A percentile compares a stretch with the other conserved stretches of the same genome.
These are phyloP conservation scores for Chlorociboria aeruginascens DNA, from an alignment of 495 filamentous ascomycete genomes.

Conservation along the genomic window DNA sequence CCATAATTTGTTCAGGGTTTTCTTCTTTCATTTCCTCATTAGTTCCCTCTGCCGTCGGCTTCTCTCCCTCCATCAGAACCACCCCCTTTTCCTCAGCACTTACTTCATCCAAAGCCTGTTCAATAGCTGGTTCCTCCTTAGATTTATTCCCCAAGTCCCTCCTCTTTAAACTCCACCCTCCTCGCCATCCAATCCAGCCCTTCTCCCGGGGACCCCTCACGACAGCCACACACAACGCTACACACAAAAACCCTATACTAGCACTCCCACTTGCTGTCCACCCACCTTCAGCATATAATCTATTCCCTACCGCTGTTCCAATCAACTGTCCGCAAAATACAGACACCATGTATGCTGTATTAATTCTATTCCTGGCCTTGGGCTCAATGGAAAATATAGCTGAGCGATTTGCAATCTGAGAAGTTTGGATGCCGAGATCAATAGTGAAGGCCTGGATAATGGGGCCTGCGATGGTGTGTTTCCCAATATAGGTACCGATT, in stretches of 20 bases:
- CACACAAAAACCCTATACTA: constrained; percentile 52
- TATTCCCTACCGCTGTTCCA: constrained; percentile 62
- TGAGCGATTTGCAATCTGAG: constrained; percentile 62
- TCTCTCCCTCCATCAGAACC: too few species aligned
- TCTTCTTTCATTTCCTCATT: too few species aligned
- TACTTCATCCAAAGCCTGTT: constrained; percentile 14
- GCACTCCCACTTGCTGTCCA: constrained; percentile 59
- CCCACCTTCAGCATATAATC: constrained; percentile 53
- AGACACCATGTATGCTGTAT: constrained; percentile 73
- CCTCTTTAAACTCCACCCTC: constrained; percentile 44
- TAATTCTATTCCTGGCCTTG: constrained; percentile 61
- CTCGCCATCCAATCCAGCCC: constrained; percentile 66
- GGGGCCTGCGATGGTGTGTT: constrained; percentile 54
- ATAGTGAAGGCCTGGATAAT: constrained; percentile 61
- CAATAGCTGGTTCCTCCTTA: constrained; percentile 5
- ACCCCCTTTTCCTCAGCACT: neutral
- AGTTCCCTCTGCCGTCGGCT: too few species aligned
- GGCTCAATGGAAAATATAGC: constrained; percentile 63
- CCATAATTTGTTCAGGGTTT: too few species aligned
- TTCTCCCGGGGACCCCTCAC: constrained; percentile 55
- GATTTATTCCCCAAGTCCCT: constrained; percentile 15
- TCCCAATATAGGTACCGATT: constrained; percentile 58
- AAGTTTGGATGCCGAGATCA: constrained; percentile 63
- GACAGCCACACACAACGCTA: constrained; percentile 44
- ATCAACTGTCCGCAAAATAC: constrained; percentile 66